These are phyloP conservation scores for Arthrinium puccinioides DNA, from an alignment of 2,329 filamentous ascomycete genomes.

Conservation along the genomic window DNA sequence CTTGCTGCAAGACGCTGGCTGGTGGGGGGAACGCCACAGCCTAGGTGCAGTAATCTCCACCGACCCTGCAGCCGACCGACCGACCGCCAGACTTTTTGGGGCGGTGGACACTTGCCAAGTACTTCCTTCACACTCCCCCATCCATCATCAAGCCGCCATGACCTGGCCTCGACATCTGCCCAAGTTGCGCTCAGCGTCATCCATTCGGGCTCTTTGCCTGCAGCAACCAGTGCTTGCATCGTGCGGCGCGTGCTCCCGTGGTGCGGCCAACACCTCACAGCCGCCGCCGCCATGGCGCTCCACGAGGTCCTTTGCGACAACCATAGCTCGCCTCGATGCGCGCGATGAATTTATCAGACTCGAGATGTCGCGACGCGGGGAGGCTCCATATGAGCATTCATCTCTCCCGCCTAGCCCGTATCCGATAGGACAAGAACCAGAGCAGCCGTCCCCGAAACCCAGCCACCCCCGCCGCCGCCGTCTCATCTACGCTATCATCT, in stretches of 20 bases:
- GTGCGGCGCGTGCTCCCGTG: neutral
- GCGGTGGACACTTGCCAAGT: too few relatives aligned
- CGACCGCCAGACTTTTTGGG: too few relatives aligned
- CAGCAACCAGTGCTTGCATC: neutral
- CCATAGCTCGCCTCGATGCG: neutral
- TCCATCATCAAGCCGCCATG: too few relatives aligned
- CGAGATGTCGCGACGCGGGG: neutral
- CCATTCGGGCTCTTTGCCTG: neutral
- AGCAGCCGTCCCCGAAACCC: constrained; percentile 5
- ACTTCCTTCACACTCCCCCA: too few relatives aligned
- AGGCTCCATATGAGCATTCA: neutral
- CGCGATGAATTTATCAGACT: neutral
- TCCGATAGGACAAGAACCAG: neutral
- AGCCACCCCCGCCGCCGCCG: constrained; percentile 14
- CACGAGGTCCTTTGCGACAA: neutral
- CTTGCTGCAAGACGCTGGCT: too few relatives aligned
- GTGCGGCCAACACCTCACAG: too few relatives aligned
- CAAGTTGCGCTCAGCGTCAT: neutral
- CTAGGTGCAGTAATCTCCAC: too few relatives aligned
- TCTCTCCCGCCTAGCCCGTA: neutral
- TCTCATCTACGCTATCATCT: constrained; percentile 22
- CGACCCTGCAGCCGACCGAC: too few relatives aligned
- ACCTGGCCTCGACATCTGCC: constrained; percentile 1
- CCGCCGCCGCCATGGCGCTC: neutral
- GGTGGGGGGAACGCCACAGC: too few relatives aligned